Conservation (phyloP, 495 filamentous ascomycete genomes). For the Annulohypoxylon moriforme region DNA sequence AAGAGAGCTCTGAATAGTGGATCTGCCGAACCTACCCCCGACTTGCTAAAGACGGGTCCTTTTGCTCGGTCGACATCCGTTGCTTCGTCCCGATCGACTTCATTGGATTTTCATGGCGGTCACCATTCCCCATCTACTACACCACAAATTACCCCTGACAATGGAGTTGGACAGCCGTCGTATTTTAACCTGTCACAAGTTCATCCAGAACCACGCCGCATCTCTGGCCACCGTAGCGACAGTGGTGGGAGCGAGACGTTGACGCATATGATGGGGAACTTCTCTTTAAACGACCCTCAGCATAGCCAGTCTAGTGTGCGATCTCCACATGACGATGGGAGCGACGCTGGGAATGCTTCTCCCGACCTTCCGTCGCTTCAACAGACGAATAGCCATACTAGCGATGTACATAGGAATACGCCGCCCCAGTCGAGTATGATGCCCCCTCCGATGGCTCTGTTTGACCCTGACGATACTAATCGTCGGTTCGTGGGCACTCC, state of each 20-base stretch:
- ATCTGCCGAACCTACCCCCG: conserved; percentile 81
- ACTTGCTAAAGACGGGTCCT: conserved; percentile 90
- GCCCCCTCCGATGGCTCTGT: conserved; percentile 94
- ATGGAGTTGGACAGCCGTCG: conserved; percentile 81
- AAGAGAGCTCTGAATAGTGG: conserved; percentile 88
- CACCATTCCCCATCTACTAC: conserved; percentile 81
- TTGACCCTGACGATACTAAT: conserved; percentile 93
- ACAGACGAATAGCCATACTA: conserved; percentile 66
- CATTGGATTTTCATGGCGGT: conserved; percentile 85
- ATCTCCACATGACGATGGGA: conserved; percentile 64
- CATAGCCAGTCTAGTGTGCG: conserved; percentile 61
- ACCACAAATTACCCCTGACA: conserved; percentile 88
- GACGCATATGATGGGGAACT: conserved; percentile 82
- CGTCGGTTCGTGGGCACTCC: conserved; percentile 96
- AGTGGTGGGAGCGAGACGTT: conserved; percentile 89
- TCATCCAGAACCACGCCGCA: conserved; percentile 80
- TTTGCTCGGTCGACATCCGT: conserved; percentile 88
- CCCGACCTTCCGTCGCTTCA: conserved; percentile 76
- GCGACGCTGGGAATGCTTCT: conserved; percentile 67
- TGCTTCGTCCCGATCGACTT: conserved; percentile 93
- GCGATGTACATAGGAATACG: conserved; percentile 56
- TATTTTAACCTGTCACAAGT: conserved; percentile 85
- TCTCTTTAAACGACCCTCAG: conserved; percentile 77
- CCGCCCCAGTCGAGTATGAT: conserved; percentile 85
- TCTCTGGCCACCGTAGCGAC: conserved; percentile 91